Evolutionary conservation across 1,284 basidiomycete species (phyloP).

Genomic region (Puccinia horiana): DNA sequence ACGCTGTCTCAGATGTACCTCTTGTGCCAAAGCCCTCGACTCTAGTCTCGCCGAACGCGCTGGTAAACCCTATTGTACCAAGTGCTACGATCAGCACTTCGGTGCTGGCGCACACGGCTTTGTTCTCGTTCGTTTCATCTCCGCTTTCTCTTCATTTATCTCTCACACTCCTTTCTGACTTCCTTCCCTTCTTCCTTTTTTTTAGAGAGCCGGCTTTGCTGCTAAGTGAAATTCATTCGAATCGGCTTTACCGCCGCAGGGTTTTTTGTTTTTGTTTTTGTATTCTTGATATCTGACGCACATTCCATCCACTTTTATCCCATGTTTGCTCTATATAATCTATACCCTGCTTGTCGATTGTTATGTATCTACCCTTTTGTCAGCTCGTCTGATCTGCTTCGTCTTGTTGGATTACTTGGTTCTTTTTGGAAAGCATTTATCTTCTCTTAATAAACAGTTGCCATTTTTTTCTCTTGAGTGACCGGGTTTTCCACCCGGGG

Average conservation of each 20-base stretch:
- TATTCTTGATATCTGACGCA: too few relatives aligned
- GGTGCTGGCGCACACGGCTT: slow-evolving; percentile 28
- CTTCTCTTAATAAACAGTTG: too few relatives aligned
- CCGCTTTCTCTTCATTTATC: background rate
- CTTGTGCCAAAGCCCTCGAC: slow-evolving; percentile 23
- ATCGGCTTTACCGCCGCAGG: background rate
- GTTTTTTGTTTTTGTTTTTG: background rate
- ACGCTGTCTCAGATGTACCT: slow-evolving; percentile 24
- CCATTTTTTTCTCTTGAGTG: too few relatives aligned
- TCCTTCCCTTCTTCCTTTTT: too few relatives aligned
- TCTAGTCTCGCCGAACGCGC: slow-evolving; percentile 22
- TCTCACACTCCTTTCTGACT: background rate
- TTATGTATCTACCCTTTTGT: too few relatives aligned
- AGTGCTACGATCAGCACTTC: slow-evolving; percentile 29
- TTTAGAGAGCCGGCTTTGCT: slow-evolving; percentile 4
- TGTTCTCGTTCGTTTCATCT: slow-evolving; percentile 16
- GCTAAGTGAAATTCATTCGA: background rate
- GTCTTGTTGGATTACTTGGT: too few relatives aligned
- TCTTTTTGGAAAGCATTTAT: too few relatives aligned
- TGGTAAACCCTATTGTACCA: slow-evolving; percentile 34
- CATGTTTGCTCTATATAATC: too few relatives aligned
- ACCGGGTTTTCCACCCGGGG: too few relatives aligned
- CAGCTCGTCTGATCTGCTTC: too few relatives aligned
- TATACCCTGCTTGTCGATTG: too few relatives aligned
- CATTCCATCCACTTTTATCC: too few relatives aligned